Conservation (phyloP, 75 land plant genomes). For the Azolla pinnata region DNA sequence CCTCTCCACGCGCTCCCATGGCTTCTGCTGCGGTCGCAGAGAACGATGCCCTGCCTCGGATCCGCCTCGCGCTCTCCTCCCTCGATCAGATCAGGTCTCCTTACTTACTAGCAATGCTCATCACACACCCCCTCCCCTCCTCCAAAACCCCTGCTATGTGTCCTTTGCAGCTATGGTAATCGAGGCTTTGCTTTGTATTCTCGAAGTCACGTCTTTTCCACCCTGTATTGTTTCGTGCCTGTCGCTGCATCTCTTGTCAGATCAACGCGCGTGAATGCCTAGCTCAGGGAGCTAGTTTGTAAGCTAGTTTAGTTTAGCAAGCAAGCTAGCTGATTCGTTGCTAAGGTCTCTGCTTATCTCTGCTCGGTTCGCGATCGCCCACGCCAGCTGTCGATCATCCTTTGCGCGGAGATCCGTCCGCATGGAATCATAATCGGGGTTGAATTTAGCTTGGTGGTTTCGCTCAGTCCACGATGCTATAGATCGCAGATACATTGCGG, state of each 20-base stretch:
- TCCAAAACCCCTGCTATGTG: neutral
- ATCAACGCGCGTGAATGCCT: neutral
- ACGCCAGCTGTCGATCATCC: too few relatives aligned
- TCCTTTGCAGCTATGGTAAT: neutral
- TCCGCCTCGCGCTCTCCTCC: slow-evolving; percentile 48
- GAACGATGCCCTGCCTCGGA: slow-evolving; percentile 40
- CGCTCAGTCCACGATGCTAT: too few relatives aligned
- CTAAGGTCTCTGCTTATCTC: too few relatives aligned
- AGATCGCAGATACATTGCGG: too few relatives aligned
- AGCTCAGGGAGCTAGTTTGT: neutral
- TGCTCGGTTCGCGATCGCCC: too few relatives aligned
- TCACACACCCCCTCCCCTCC: neutral
- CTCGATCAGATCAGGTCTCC: slow-evolving; percentile 75
- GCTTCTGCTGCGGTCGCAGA: slow-evolving; percentile 27
- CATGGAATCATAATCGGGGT: too few relatives aligned
- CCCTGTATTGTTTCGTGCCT: neutral
- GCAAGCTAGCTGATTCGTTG: too few relatives aligned
- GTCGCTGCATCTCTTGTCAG: neutral
- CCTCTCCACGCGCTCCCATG: slow-evolving; percentile 7
- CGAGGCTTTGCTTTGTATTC: neutral
- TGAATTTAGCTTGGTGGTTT: too few relatives aligned
- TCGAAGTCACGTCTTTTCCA: neutral
- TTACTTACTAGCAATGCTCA: neutral
- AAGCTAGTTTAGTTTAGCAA: too few relatives aligned
- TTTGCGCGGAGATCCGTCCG: too few relatives aligned